Evolutionary conservation across 345 rosid genomes (phyloP), one percentile per base, ranked within the genome.

Genomic region (Rhizophora apiculata): DNA sequence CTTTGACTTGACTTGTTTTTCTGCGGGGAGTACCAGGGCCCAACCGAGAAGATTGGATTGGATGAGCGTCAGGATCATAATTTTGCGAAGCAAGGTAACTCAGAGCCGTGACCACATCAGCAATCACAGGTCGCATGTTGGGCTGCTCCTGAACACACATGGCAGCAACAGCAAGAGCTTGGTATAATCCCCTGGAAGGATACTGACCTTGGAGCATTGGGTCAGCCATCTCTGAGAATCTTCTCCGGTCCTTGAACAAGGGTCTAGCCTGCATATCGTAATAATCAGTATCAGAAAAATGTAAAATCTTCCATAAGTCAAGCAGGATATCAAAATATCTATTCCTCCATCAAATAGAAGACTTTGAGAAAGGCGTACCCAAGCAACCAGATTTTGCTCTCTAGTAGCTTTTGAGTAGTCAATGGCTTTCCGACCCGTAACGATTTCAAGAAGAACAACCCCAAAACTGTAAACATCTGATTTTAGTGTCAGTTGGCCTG

Each of bases 81-180:
- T 76, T 81, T 37, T 92, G 91, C 32, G 87, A 82, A 10, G 97
- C 91, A 54, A 93, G 89, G 76, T 83, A 93, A 78, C 76, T 82
- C 60, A 93, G 83, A 30, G 98, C 98, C 72, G 76, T 75, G 55
- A 93, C 97, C 26, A 93, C 98, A 76, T 93, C 96, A 1, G 86
- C 76, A 71, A 85, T 86, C 21, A 72, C 82, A 0, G 98, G 98
- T 52, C 98, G 80, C 88, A 86, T 81, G 58, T 79, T 85, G 11
- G 98, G 93, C 77, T 91, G 92, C 60, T 93, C 98, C 69, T 93
- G 98, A 30, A 93, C 91, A 9, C 98, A 93, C 97, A 93, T 91
- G 39, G 98, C 97, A 53, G 98, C 86, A 6, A 93, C 86, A 20
- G 97, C 98, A 46, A 93, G 86, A 3, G 92, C 93, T 82, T 93